Conservation (phyloP, 225 moss, liverwort and hornwort species). For the Physcomitrium patens region DNA sequence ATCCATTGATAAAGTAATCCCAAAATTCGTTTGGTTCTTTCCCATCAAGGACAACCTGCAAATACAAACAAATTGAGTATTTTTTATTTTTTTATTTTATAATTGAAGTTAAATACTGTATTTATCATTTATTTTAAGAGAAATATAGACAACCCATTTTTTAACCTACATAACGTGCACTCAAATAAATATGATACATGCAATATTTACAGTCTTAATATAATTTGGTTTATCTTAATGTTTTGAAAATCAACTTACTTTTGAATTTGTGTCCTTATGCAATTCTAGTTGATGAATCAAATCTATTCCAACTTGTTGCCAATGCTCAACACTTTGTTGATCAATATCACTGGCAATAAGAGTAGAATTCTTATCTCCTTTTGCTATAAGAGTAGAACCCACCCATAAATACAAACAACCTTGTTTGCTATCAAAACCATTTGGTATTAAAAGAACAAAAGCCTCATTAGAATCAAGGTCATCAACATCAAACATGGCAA, state of each 20-base stretch:
- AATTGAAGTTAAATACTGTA: too few species aligned
- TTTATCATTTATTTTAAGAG: too few species aligned
- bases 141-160: too few species aligned
- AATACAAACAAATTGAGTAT: not conserved
- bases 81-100: not conserved
- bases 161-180: too few species aligned
- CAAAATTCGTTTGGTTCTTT: conserved; percentile 55
- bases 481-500: conserved; percentile 61
- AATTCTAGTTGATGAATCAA: conserved; percentile 25
- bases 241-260: not conserved
- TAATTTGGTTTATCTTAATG: too few species aligned
- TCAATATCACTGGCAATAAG: not conserved
- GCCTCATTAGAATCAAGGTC: conserved; percentile 43
- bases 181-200: too few species aligned
- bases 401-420: conserved; percentile 51
- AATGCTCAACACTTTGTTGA: not conserved
- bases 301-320: conserved; percentile 28
- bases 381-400: conserved; percentile 26
- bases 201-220: too few species aligned
- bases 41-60: conserved; percentile 53
- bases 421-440: not conserved
- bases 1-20: conserved; percentile 54
- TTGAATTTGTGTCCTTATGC: not conserved
- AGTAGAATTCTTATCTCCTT: not conserved
- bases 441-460: conserved; percentile 43